phyloP scores from a whole-genome alignment of 1,284 basidiomycete genomes.

The Entoloma clypeatum region DNA sequence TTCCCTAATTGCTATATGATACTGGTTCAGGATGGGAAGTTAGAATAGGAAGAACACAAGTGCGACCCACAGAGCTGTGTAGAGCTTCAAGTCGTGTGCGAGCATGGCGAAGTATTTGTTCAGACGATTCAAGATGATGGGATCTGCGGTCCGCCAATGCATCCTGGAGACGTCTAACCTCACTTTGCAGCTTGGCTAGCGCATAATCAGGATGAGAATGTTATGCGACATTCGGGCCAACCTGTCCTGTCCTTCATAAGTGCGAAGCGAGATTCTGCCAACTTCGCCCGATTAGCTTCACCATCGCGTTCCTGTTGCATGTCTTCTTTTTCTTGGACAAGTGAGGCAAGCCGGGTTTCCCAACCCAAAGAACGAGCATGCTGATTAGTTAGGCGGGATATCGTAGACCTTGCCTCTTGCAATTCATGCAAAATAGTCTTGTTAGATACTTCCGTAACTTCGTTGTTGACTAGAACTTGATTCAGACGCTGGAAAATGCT shows the following conservation, averaged over 20 bases:
- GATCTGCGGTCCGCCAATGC: constrained; percentile 63
- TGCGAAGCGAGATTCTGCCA: constrained; percentile 65
- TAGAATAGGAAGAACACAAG: constrained; percentile 17
- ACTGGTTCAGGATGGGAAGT: constrained; percentile 8
- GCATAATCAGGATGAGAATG: constrained; percentile 6
- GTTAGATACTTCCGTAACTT: constrained; percentile 77
- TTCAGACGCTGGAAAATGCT: constrained; percentile 57
- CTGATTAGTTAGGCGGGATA: constrained; percentile 67
- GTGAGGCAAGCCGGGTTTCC: constrained; percentile 61
- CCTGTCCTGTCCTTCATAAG: constrained; percentile 62
- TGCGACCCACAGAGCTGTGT: constrained; percentile 48
- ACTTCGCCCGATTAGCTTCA: constrained; percentile 65
- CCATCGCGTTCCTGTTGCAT: constrained; percentile 78
- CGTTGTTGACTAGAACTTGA: constrained; percentile 78
- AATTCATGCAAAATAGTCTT: constrained; percentile 74
- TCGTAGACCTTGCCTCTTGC: constrained; percentile 67
- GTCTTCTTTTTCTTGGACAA: constrained; percentile 77
- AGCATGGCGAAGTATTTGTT: constrained; percentile 70
- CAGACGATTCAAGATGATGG: constrained; percentile 69
- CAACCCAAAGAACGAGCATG: constrained; percentile 67
- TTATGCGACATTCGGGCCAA: constrained; percentile 30
- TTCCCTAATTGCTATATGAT: constrained; percentile 41
- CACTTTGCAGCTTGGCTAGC: constrained; percentile 69
- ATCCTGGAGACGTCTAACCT: constrained; percentile 61
- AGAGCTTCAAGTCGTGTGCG: constrained; percentile 62